phyloP scores from a whole-genome alignment of 257 asterid species.

The Solanum chmielewskii region DNA sequence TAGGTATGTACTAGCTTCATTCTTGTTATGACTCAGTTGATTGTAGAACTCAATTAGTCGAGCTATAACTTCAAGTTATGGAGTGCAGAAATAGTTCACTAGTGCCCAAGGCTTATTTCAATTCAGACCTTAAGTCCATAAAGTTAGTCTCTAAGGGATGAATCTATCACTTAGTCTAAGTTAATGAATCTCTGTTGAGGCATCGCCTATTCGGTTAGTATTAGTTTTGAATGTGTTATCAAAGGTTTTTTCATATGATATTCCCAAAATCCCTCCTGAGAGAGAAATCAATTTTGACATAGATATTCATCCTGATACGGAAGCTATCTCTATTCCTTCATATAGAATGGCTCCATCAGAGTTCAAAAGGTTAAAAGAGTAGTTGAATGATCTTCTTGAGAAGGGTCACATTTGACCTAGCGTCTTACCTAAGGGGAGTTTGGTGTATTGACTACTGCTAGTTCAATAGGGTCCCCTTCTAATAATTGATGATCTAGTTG shows the following conservation, averaged over 20 bases:
- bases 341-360: not conserved
- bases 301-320: not conserved
- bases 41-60: too few relatives aligned
- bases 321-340: not conserved
- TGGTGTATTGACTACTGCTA: not conserved
- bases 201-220: not conserved
- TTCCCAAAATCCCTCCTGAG: not conserved
- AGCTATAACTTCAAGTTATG: not conserved
- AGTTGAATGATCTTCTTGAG: not conserved
- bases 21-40: not conserved
- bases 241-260: not conserved
- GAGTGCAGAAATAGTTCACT: not conserved
- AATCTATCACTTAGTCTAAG: not conserved
- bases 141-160: not conserved
- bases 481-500: not conserved
- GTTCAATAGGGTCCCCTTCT: not conserved
- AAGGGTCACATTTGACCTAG: not conserved
- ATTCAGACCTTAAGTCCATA: not conserved
- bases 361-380: too few relatives aligned
- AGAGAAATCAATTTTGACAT: not conserved
- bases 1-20: not conserved
- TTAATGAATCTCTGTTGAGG: not conserved
- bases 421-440: not conserved
- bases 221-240: not conserved
- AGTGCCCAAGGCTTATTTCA: not conserved